Evolutionary conservation across 2,329 filamentous ascomycete genomes (phyloP).

Genomic region (Madurella fahalii): DNA sequence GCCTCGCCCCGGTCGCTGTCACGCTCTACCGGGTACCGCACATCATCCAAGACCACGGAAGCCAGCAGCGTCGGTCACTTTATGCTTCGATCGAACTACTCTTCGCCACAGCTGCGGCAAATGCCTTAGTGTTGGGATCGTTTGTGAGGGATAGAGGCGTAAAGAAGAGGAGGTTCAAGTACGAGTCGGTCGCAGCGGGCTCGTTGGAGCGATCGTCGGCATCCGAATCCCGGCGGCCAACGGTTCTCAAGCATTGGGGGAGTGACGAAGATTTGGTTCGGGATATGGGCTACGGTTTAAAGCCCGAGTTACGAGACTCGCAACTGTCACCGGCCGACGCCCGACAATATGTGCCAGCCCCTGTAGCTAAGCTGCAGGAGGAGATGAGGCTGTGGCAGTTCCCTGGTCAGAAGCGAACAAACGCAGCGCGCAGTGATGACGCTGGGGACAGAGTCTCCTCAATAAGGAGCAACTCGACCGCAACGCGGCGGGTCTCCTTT

Average conservation of each 20-base stretch:
- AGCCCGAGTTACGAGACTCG: conserved; percentile 46
- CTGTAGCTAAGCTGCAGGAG: conserved; percentile 31
- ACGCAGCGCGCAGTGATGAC: conserved; percentile 37
- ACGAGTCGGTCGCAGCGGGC: conserved; percentile 55
- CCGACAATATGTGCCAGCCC: conserved; percentile 33
- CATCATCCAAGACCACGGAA: conserved; percentile 65
- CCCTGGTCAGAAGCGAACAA: conserved; percentile 32
- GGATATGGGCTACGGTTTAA: conserved; percentile 68
- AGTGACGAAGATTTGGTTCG: conserved; percentile 89
- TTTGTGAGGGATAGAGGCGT: conserved; percentile 87
- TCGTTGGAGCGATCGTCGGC: conserved; percentile 53
- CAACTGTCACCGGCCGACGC: conserved; percentile 21
- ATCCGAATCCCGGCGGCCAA: conserved; percentile 41
- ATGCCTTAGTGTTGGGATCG: conserved; percentile 83
- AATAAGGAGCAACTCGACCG: conserved; percentile 37
- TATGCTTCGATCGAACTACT: conserved; percentile 87
- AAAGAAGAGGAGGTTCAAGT: conserved; percentile 82
- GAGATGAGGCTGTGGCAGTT: conserved; percentile 48
- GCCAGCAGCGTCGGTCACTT: conserved; percentile 83
- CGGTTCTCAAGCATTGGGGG: conserved; percentile 67
- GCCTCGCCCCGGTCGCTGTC: conserved; percentile 72
- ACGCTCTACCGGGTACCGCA: conserved; percentile 78
- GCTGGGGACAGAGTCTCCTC: conserved; percentile 30
- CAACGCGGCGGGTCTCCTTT: conserved; percentile 65
- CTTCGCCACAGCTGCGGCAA: conserved; percentile 81